Evolutionary conservation across 2,329 filamentous ascomycete species (phyloP), one percentile per base, ranked within the genome.

Genomic region (Epichloe bromicola): DNA sequence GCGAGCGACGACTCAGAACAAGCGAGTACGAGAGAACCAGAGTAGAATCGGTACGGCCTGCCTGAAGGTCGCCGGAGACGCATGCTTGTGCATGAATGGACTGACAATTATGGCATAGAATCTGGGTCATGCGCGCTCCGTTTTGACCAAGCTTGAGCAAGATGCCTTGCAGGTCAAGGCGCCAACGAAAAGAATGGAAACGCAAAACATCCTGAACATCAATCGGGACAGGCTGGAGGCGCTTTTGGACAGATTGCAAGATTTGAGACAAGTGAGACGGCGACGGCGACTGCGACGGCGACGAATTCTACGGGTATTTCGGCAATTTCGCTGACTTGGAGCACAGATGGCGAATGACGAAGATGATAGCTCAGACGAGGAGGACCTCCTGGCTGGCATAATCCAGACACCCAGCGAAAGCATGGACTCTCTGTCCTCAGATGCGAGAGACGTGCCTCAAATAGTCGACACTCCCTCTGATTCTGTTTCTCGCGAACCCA

Each of bases 101-200:
- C 8, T 34, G 7, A 15, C 17, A 19, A 4, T 12, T 10, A 20
- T 34, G 14, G 14, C 14, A 15, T 55, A 86, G 79, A 90, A 88
- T 60, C 71, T 91, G 54, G 78, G 85, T 57, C 80, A 86, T 63
- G 86, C 86, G 19, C 79, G 82, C 40, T 75, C 74, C 0, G 74
- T 86, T 33, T 78, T 90, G 51, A 76, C 83, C 19, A 81, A 76
- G 53, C 75, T 88, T 41, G 86, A 89, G 63, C 84, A 87, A 59
- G 79, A 85, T 58, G 75, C 80, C 5, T 66, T 78, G 14, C 70
- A 67, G n/a, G 68, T 82, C 55, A 82, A 82, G 62, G 69, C 76
- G 34, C 75, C 76, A 51, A 64, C 73, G 5, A 78, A 76, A 53
- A 78, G 80, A 58, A 72, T 80, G 55, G 76, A 83, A 52, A 63